Evolutionary conservation across 495 filamentous ascomycete species (phyloP).

Genomic region (Aspergillus homomorphus): DNA sequence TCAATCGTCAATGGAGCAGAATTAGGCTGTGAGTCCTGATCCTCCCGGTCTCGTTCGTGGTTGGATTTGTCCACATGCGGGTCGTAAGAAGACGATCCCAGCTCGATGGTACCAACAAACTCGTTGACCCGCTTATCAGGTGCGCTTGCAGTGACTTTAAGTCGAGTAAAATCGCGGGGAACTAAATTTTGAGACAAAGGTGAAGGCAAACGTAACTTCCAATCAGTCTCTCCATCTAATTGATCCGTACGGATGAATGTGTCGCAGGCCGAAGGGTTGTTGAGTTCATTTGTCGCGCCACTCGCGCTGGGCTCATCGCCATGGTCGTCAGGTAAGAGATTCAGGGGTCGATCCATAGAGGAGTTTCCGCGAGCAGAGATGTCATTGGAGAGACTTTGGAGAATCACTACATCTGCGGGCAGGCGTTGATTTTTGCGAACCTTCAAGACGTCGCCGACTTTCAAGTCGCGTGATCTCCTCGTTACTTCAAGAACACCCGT

Average conservation of each 20-base stretch:
- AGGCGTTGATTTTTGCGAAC: constrained; percentile 86
- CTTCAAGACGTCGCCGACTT: constrained; percentile 91
- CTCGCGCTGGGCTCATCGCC: constrained; percentile 11
- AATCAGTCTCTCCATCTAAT: constrained; percentile 97
- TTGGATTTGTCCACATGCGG: constrained; percentile 42
- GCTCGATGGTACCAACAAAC: constrained; percentile 81
- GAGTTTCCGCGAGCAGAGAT: constrained; percentile 21
- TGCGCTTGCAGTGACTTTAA: constrained; percentile 78
- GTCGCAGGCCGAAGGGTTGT: constrained; percentile 58
- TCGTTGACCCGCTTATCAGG: constrained; percentile 92
- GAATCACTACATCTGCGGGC: constrained; percentile 89
- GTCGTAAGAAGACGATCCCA: constrained; percentile 44
- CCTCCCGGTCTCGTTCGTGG: constrained; percentile 21
- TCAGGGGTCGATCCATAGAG: constrained; percentile 18
- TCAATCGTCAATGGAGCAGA: constrained; percentile 83
- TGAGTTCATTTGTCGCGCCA: constrained; percentile 11
- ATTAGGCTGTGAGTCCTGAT: constrained; percentile 31
- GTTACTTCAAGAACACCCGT: constrained; percentile 51
- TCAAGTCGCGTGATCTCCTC: constrained; percentile 84
- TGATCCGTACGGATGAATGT: constrained; percentile 98
- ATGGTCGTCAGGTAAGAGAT: constrained; percentile 24
- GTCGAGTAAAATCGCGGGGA: constrained; percentile 62
- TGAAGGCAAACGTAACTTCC: constrained; percentile 91
- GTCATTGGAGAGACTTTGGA: constrained; percentile 78
- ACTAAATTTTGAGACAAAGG: constrained; percentile 73